Base-by-base conservation (phyloP, 345 rosid genomes). In the Microthlaspi erraticum region DNA sequence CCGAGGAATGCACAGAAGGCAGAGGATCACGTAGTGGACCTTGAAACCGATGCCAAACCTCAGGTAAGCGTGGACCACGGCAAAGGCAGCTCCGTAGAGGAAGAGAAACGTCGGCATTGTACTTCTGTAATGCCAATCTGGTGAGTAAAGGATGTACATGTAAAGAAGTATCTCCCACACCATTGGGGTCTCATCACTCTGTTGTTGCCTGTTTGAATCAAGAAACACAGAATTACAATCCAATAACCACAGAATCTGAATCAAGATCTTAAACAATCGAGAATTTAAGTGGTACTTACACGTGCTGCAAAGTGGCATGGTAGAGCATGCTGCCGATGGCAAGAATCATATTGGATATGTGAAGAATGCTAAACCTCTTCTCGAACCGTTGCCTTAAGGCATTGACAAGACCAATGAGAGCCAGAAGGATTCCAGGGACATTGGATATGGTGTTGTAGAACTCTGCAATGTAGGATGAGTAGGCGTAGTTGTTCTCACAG, bases 91-190 rank as follows among this genome's bases (percentile, higher is more conserved):
- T 58, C 99, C 99, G 5, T 94, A 94, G 18, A 91, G 75, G 80
- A 91, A 89, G 82, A 94, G 83, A 77, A 94, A 89, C 39, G 93
- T 91, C 29, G 99, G 99, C 99, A 94, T 94, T 0, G 96, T 89
- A 63, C 96, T 87, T 46, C 85, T 75, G 76, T 94, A 94, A 76
- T 94, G 99, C 99, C 99, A 94, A 77, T 94, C 96, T 29, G 99
- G 99, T 12, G 99, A 94, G 80, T 91, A 89, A 36, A 91, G 88
- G 78, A 91, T 94, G 83, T 89, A 94, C 74, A 94, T 80, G 73
- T 93, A 94, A 45, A 94, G 87, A 51, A 94, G 98, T 86, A 94
- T 84, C 77, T 89, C 98, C 99, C 99, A 92, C 48, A 94, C 98
- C 99, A 92, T 92, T 2, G 98, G 97, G 0, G 99, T 94, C 76